Base-by-base conservation (phyloP, 2,329 filamentous ascomycete genomes). In the Nemania sp. region DNA sequence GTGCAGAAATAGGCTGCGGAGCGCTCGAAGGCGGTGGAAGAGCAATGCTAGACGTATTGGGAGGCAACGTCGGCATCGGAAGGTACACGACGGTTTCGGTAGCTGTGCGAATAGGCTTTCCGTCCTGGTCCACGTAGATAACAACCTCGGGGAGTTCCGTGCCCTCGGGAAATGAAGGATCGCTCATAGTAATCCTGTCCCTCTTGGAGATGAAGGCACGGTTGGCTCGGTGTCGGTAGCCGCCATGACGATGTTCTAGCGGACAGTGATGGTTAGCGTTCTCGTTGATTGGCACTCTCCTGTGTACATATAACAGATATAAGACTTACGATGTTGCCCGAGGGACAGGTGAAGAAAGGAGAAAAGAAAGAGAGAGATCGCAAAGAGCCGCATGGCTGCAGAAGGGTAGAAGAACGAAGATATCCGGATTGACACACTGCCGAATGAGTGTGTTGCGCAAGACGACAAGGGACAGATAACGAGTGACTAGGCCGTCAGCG, bases 121-220 rank as follows among this genome's bases (percentile, higher is more conserved):
- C 82, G 52, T 78, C 67, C 59, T 80, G 71, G 64, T 89, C 77
- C 40, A 87, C 81, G 69, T 81, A 87, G 63, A 88, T 77, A 23
- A 84, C 76, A 44, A 80, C 73, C 53, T 79, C 72, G 5, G 76
- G 73, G 8, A 74, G 61, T 33, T 77, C 72, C 33, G 75, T 77
- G 11, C 75, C 68, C 26, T 66, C 66, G 39, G 72, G 69, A 41
- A 74, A 61, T 8, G 69, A 63, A 9, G 70, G 64, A 56, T 74
- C 69, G 3, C 71, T 70, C n/a, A 73, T 61, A 3, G 73, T 72
- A 40, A 70, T 63, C 50, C 57, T 66, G 49, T 62, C 68, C 26
- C 61, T 53, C 39, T 66, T 67, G 26, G 55, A 41, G 22, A 60
- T 48, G 33, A 61, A 53, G 50, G 52, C 61, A 17, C 61, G 56